Conservation (phyloP, 73 alveolate genomes). For the Tetrahymena borealis region DNA sequence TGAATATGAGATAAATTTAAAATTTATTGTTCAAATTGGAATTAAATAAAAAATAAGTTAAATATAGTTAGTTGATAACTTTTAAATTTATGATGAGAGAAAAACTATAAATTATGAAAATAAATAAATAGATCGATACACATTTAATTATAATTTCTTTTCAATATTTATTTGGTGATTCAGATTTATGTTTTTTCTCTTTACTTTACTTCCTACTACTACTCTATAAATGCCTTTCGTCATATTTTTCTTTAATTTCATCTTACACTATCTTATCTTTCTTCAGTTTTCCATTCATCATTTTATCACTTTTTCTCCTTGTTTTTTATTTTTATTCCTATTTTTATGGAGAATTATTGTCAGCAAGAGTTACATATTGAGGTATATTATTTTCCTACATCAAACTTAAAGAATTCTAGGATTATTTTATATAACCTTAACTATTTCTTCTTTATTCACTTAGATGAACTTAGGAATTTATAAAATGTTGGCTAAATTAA, state of each 20-base stretch:
- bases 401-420: neutral
- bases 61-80: too few relatives aligned
- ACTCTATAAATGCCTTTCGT: too few relatives aligned
- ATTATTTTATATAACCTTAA: neutral
- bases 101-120: too few relatives aligned
- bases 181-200: too few relatives aligned
- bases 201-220: too few relatives aligned
- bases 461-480: neutral
- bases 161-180: too few relatives aligned
- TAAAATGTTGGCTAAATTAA: neutral
- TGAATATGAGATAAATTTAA: too few relatives aligned
- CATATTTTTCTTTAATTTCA: neutral
- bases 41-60: too few relatives aligned
- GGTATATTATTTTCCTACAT: neutral
- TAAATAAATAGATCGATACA: too few relatives aligned
- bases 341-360: neutral
- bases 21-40: too few relatives aligned
- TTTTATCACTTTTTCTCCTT: neutral
- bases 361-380: neutral
- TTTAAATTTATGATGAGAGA: too few relatives aligned
- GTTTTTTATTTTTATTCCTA: neutral
- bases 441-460: neutral
- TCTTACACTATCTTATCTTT: neutral
- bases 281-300: neutral
- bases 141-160: too few relatives aligned